Conservation (phyloP, 2,329 filamentous ascomycete species). For the Gaeumannomyces tritici region DNA sequence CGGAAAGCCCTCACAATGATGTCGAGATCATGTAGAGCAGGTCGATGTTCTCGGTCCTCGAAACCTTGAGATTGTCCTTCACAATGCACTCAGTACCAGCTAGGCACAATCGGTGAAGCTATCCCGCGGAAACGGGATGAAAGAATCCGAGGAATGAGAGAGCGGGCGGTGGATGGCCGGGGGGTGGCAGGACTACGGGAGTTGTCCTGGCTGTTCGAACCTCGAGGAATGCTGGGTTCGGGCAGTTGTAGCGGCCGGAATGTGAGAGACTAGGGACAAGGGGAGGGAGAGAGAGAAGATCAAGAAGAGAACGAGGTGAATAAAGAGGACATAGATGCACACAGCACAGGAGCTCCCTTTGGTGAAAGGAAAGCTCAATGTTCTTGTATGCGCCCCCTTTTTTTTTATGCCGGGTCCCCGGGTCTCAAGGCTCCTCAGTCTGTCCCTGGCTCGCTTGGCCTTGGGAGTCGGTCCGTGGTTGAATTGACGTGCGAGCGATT, state of each 20-base stretch:
- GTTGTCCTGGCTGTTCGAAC: not conserved
- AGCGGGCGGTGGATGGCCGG: not conserved
- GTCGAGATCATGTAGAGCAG: slow-evolving; percentile 13
- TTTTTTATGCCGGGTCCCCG: slow-evolving; percentile 14
- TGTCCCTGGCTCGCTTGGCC: slow-evolving; percentile 6
- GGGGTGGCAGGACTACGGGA: not conserved
- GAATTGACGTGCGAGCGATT: slow-evolving; percentile 16
- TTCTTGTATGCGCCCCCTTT: slow-evolving; percentile 6
- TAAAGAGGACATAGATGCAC: not conserved
- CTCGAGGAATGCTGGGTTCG: not conserved
- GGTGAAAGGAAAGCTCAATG: not conserved
- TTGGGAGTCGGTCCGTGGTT: slow-evolving; percentile 1
- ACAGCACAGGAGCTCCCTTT: not conserved
- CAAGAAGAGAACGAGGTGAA: not conserved
- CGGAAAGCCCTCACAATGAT: slow-evolving; percentile 9
- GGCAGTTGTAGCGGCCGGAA: too few species aligned
- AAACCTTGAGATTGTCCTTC: slow-evolving; percentile 2
- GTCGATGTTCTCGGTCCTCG: slow-evolving; percentile 1
- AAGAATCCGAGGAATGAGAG: not conserved
- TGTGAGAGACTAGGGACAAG: slow-evolving; percentile 3
- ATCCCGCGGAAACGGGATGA: not conserved
- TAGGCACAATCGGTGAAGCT: slow-evolving; percentile 1
- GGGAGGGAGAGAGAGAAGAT: slow-evolving; percentile 4
- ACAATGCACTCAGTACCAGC: slow-evolving; percentile 3
- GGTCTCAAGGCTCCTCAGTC: too few species aligned